Evolutionary conservation across 164 flowering plant genomes (phyloP), one percentile per base, ranked within the genome.

Genomic region (Aristolochia fimbriata): DNA sequence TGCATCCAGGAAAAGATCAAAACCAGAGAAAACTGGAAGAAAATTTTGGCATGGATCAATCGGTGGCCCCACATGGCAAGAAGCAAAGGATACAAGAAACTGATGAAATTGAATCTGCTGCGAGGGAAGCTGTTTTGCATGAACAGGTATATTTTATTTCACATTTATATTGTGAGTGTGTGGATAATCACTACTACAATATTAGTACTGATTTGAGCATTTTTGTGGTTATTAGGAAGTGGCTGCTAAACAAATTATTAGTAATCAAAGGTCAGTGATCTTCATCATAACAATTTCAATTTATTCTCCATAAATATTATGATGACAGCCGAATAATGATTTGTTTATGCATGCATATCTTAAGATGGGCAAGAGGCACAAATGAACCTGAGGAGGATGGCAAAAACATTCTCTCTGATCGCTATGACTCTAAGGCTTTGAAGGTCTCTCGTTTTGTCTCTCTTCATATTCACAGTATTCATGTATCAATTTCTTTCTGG

Each of bases 401-500:
- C 49, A 62, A 60, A 59, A 96, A 88, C 66, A 66, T 90, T 71
- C 78, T 93, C 23, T 67, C 82, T n/a, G 85, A 80, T 55, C 83
- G 88, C 19, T 74, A 66, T 76, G 87, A 92, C 68, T 81, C 91
- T 20, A 86, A 76, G 77, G 85, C 84, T 62, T 56, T 92, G 57
- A 92, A 92, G 87, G 98, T 92, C 33, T 53, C 55, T 56, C 21
- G 30, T n/a, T 37, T 33, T 61, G 21, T 46, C 15, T 50, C 11
- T 62, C 15, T 62, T 0, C 43, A 37, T 37, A 37, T 24, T 7
- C 41, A 57, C 14, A 15, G 30, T 30, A 7, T 20, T 10, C 30
- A 6, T 15, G 15, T 16, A 16, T 15, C 23, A 37, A 4, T 30
- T 33, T 19, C 55, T 5, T 37, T 33, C 19, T 31, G 24, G 12